Percentiles rank a stretch among this genome's conserved stretches.
Evolutionary conservation across 345 rosid species (phyloP).

Genomic region (Melaleuca quinquenervia): DNA sequence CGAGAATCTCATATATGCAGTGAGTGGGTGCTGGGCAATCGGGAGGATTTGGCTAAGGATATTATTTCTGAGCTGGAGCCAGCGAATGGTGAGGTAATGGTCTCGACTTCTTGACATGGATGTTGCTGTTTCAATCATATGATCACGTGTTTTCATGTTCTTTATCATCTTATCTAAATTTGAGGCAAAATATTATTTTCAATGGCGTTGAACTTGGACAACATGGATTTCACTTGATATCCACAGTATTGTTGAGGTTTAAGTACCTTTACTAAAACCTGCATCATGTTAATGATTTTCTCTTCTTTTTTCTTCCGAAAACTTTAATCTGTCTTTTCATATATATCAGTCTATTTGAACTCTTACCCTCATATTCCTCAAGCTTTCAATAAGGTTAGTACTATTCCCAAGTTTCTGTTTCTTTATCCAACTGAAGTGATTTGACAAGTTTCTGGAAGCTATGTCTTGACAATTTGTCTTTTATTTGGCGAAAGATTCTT

Average conservation of each 20-base stretch:
- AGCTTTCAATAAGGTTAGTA: background rate
- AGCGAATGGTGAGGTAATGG: constrained; percentile 70
- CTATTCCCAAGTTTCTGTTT: background rate
- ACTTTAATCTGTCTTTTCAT: background rate
- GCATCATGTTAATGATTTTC: background rate
- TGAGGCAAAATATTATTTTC: background rate
- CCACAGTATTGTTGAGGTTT: background rate
- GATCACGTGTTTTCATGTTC: background rate
- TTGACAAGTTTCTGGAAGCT: background rate
- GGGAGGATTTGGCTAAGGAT: constrained; percentile 93
- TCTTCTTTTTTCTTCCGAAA: background rate
- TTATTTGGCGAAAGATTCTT: background rate
- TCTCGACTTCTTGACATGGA: background rate
- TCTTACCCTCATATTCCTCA: background rate
- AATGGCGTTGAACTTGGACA: background rate
- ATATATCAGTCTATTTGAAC: background rate
- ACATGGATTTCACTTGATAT: background rate
- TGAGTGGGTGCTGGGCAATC: constrained; percentile 95
- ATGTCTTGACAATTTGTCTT: background rate
- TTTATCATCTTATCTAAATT: background rate
- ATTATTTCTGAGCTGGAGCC: constrained; percentile 60
- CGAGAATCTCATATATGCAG: constrained; percentile 21
- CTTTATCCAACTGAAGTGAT: background rate
- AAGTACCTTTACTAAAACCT: background rate
- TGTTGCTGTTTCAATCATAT: background rate